Evolutionary conservation across 1,284 basidiomycete species (phyloP).

Genomic region (Ganoderma multipileum): DNA sequence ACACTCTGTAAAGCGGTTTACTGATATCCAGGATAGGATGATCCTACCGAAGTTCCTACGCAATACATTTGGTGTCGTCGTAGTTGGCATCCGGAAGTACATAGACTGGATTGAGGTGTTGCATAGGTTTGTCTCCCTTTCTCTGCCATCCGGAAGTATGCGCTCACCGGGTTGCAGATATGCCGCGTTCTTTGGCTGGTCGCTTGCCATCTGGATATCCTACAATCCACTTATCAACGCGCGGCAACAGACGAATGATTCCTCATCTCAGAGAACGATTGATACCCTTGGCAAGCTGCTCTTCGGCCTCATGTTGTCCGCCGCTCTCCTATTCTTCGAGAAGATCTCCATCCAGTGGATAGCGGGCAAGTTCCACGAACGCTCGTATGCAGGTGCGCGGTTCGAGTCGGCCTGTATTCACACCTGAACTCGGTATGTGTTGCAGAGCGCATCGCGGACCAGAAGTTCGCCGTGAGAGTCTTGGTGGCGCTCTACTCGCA

Average conservation of each 20-base stretch:
- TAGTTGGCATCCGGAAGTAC: slow-evolving; percentile 72
- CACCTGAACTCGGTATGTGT: slow-evolving; percentile 5
- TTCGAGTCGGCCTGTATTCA: no score
- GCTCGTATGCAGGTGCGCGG: slow-evolving; percentile 77
- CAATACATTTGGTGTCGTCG: slow-evolving; percentile 74
- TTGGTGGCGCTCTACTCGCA: slow-evolving; percentile 84
- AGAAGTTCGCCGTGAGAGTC: slow-evolving; percentile 81
- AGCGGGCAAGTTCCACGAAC: slow-evolving; percentile 86
- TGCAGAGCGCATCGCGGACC: slow-evolving; percentile 81
- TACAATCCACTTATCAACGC: slow-evolving; percentile 71
- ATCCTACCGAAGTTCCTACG: slow-evolving; percentile 64
- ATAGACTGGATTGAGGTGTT: slow-evolving; percentile 80
- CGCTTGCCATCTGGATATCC: slow-evolving; percentile 68
- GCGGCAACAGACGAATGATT: slow-evolving; percentile 43
- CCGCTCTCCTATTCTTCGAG: slow-evolving; percentile 78
- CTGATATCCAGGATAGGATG: slow-evolving; percentile 44
- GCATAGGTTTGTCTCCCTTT: slow-evolving; percentile 50
- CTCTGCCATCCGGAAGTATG: background rate
- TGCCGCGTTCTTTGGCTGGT: slow-evolving; percentile 79
- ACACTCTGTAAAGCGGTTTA: background rate
- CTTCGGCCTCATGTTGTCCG: slow-evolving; percentile 80
- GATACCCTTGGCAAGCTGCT: slow-evolving; percentile 67
- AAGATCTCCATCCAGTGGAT: slow-evolving; percentile 92
- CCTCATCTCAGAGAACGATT: slow-evolving; percentile 39
- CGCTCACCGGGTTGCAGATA: slow-evolving; percentile 51